Conservation (phyloP, 2,329 filamentous ascomycete genomes). For the Colletotrichum somersetense region DNA sequence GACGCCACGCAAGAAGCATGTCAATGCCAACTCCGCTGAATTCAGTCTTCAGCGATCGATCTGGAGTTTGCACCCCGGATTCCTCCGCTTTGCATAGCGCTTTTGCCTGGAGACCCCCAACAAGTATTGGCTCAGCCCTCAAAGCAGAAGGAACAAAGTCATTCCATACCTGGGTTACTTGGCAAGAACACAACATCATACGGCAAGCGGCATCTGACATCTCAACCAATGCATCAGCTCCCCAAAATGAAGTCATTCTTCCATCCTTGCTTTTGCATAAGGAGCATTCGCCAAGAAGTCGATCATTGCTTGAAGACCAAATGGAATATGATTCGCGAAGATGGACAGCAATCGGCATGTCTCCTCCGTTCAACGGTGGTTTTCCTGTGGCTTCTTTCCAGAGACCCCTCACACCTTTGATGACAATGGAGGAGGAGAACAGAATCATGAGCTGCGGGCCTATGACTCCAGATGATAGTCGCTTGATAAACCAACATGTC, state of each 20-base stretch:
- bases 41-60: slow-evolving; percentile 13
- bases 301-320: slow-evolving; percentile 1
- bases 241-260: slow-evolving; percentile 7
- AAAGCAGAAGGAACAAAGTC: not conserved
- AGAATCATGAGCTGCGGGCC: slow-evolving; percentile 16
- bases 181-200: slow-evolving; percentile 17
- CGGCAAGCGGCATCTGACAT: slow-evolving; percentile 22
- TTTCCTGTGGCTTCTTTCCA: slow-evolving; percentile 4
- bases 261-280: not conserved
- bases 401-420: slow-evolving; percentile 17
- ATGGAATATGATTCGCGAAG: slow-evolving; percentile 11
- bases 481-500: slow-evolving; percentile 7
- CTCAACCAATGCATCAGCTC: slow-evolving; percentile 24
- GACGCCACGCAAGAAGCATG: slow-evolving; percentile 30
- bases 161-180: slow-evolving; percentile 10
- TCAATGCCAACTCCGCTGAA: slow-evolving; percentile 31
- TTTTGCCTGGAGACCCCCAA: slow-evolving; percentile 33
- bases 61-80: not conserved
- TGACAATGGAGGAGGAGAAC: slow-evolving; percentile 36
- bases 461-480: slow-evolving; percentile 4
- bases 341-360: slow-evolving; percentile 32
- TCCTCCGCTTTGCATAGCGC: not conserved
- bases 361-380: slow-evolving; percentile 3
- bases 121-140: slow-evolving; percentile 7
- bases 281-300: slow-evolving; percentile 13